phyloP scores from a whole-genome alignment of 2,329 filamentous ascomycete species.

The Aspergillus alliaceus region DNA sequence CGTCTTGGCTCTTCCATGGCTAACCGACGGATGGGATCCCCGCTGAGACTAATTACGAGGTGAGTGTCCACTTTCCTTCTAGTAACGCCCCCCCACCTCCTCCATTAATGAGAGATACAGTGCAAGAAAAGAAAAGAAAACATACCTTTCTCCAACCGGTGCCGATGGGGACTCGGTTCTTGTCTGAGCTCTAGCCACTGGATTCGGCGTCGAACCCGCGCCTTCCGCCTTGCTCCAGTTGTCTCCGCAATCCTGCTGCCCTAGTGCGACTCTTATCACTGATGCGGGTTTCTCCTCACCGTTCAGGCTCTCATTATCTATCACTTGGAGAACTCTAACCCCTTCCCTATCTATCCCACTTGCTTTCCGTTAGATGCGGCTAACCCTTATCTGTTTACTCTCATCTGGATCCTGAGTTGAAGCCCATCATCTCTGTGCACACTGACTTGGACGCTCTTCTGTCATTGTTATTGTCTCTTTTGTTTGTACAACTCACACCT shows the following conservation, averaged over 20 bases:
- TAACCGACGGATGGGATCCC: neutral
- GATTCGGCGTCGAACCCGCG: slow-evolving; percentile 22
- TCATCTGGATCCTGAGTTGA: neutral
- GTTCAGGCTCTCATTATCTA: slow-evolving; percentile 21
- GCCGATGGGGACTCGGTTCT: slow-evolving; percentile 9
- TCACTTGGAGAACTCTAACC: slow-evolving; percentile 8
- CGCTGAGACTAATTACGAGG: neutral
- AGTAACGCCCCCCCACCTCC: neutral
- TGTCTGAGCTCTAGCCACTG: slow-evolving; percentile 17
- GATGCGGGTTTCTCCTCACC: slow-evolving; percentile 24
- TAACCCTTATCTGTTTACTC: slow-evolving; percentile 16
- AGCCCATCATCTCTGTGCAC: neutral
- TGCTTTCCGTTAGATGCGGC: slow-evolving; percentile 7
- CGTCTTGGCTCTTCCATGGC: neutral
- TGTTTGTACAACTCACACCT: neutral
- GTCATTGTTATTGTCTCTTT: neutral
- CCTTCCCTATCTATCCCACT: slow-evolving; percentile 13
- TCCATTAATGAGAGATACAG: slow-evolving; percentile 14
- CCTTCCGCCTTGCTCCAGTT: slow-evolving; percentile 21
- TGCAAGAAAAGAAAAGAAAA: slow-evolving; percentile 13
- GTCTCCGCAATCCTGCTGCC: slow-evolving; percentile 23
- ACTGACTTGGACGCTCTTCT: neutral
- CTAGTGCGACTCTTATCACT: slow-evolving; percentile 22
- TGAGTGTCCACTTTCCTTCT: neutral
- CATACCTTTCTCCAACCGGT: slow-evolving; percentile 4